These are phyloP conservation scores for Lentinula lateritia DNA, from an alignment of 768 basidiomycete genomes.

Conservation along the genomic window DNA sequence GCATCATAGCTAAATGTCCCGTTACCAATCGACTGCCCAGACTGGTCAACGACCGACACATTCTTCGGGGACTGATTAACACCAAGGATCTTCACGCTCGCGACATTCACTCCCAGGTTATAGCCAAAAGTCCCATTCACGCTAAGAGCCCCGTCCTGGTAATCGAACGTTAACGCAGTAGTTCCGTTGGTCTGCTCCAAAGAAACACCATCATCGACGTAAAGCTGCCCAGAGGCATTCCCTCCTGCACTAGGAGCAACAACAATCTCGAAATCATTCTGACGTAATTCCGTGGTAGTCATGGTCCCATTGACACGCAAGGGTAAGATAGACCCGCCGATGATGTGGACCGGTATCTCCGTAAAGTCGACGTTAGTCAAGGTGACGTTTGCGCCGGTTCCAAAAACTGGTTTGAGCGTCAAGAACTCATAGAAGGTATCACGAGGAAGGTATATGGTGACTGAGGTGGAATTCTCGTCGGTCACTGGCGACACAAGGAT, in stretches of 20 bases:
- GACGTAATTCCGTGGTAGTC: constrained; percentile 53
- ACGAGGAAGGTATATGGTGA: constrained; percentile 55
- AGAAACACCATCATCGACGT: constrained; percentile 63
- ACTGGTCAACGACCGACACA: constrained; percentile 24
- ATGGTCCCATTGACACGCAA: constrained; percentile 49
- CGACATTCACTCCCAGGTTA: constrained; percentile 28
- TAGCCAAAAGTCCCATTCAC: constrained; percentile 34
- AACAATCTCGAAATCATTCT: constrained; percentile 54
- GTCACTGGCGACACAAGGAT: constrained; percentile 69
- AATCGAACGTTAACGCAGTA: constrained; percentile 30
- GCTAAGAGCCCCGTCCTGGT: constrained; percentile 20
- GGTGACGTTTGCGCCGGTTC: constrained; percentile 38
- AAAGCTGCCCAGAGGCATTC: constrained; percentile 45
- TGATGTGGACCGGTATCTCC: constrained; percentile 58
- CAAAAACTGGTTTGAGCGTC: constrained; percentile 42
- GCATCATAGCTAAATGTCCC: constrained; percentile 38
- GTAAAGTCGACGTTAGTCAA: constrained; percentile 46
- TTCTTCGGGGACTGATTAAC: constrained; percentile 22
- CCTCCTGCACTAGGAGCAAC: constrained; percentile 55
- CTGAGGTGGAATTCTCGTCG: constrained; percentile 51
- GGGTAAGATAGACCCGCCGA: constrained; percentile 54
- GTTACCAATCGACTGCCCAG: constrained; percentile 11
- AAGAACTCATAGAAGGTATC: constrained; percentile 64
- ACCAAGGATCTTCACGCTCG: constrained; percentile 33
- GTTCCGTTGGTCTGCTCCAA: constrained; percentile 18